phyloP scores from a whole-genome alignment of 805 yeast species.

The Wickerhamiella brachini region DNA sequence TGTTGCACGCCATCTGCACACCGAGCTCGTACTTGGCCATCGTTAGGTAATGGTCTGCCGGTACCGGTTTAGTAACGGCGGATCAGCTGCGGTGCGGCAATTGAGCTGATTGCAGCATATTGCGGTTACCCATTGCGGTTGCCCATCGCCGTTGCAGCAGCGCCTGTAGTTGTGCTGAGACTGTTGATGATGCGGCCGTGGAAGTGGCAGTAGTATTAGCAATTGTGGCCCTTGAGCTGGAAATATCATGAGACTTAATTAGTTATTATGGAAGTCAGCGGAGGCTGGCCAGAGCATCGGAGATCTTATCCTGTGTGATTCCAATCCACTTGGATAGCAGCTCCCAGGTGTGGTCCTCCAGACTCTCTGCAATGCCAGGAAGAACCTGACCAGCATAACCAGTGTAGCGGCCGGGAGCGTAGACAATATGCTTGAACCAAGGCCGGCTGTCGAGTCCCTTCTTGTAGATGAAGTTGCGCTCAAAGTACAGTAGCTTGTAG shows the following conservation, averaged over 20 bases:
- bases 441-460: slow-evolving; percentile 37
- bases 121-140: no score
- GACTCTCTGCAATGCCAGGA: slow-evolving; percentile 42
- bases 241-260: no score
- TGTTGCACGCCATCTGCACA: slow-evolving; percentile 19
- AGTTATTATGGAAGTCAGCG: neutral
- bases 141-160: no score
- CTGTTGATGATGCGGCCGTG: no score
- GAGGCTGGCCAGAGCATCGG: neutral
- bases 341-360: slow-evolving; percentile 33
- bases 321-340: slow-evolving; percentile 29
- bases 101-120: no score
- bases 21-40: slow-evolving; percentile 18
- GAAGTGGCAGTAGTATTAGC: no score
- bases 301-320: slow-evolving; percentile 18
- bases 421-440: slow-evolving; percentile 49
- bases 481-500: slow-evolving; percentile 29
- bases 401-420: slow-evolving; percentile 45
- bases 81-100: neutral
- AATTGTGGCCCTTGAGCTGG: no score
- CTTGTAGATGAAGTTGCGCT: slow-evolving; percentile 33
- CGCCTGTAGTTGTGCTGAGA: no score
- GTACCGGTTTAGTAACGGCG: neutral
- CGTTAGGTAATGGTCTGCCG: neutral
- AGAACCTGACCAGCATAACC: slow-evolving; percentile 47